Evolutionary conservation across 768 basidiomycete genomes (phyloP).

Genomic region (Calocera cornea): DNA sequence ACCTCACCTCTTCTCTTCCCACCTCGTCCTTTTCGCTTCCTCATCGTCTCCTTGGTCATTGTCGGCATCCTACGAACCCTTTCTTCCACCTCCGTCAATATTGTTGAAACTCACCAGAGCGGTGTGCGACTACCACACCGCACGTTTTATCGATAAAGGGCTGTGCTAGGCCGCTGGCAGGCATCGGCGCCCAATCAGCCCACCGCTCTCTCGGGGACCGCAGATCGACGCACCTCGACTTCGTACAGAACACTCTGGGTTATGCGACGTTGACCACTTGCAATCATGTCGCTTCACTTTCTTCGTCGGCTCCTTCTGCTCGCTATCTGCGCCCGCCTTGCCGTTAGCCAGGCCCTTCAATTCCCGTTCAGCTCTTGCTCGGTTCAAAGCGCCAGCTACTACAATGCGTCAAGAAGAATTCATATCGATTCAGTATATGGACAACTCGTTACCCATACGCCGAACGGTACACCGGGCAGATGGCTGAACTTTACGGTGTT

Average conservation of each 20-base stretch:
- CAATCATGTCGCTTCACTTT: background rate
- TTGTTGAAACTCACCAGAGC: background rate
- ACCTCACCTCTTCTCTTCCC: background rate
- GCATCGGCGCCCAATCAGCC: background rate
- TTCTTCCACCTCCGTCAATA: background rate
- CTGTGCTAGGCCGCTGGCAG: constrained; percentile 2
- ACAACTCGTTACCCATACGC: background rate
- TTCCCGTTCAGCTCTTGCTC: constrained; percentile 3
- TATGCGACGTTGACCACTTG: background rate
- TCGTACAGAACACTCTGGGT: background rate
- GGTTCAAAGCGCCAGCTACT: constrained; percentile 2
- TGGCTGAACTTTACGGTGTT: background rate
- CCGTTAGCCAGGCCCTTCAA: background rate
- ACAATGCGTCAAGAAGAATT: background rate
- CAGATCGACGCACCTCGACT: background rate
- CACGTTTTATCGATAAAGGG: background rate
- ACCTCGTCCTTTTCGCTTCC: background rate
- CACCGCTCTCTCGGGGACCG: background rate
- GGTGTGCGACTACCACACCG: background rate
- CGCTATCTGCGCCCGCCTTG: background rate
- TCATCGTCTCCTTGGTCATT: background rate
- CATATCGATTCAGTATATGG: background rate
- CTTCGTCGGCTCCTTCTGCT: background rate
- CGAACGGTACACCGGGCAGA: background rate
- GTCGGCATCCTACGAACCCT: background rate